Evolutionary conservation across 2,329 filamentous ascomycete species (phyloP), one percentile per base, ranked within the genome.

Genomic region (Metarhizium guizhouense): DNA sequence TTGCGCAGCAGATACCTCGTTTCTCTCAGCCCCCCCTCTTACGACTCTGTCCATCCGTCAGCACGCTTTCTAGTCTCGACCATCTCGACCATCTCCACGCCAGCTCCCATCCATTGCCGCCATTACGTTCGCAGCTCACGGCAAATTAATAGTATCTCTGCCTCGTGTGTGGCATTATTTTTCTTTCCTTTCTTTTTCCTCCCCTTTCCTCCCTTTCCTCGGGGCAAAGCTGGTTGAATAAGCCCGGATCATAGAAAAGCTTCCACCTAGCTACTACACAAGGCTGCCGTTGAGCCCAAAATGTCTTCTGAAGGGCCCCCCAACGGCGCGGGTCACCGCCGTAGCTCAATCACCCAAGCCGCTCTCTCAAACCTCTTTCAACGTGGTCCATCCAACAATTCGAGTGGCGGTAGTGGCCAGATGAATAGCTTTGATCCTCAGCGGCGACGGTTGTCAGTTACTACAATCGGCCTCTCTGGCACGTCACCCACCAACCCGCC

Each of bases 401-500:
- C 54, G 6, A 74, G 74, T 56, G 68, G 74, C 56, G 72, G 72
- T 34, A 64, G 62, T 54, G 68, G 70, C 30, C 68, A 65, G 53
- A 69, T 68, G 48, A 67, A 73, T 52, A 69, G 77, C 32, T 76
- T 81, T 59, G 78, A 84, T 54, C 75, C 78, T 60, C 80, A 81
- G 59, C 82, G 84, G 57, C 84, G 87, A 57, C 83, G 88, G 50
- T 80, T 91, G 61, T 92, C 88, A 48, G 82, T 91, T 65, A 85
- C 83, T 49, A 89, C 87, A 4, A 73, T 90, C 34, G 87, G 88
- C 38, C 75, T 90, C n/a, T 87, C 86, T 4, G 87, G 87, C 60
- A 80, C 79, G 25, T 86, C 86, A 4, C 85, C 86, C n/a, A 82
- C 65, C 75, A 79, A 70, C 62, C 62, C 75, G 66, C 59, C 77